Conservation (phyloP, 164 flowering plant species). For the Aristolochia contorta region DNA sequence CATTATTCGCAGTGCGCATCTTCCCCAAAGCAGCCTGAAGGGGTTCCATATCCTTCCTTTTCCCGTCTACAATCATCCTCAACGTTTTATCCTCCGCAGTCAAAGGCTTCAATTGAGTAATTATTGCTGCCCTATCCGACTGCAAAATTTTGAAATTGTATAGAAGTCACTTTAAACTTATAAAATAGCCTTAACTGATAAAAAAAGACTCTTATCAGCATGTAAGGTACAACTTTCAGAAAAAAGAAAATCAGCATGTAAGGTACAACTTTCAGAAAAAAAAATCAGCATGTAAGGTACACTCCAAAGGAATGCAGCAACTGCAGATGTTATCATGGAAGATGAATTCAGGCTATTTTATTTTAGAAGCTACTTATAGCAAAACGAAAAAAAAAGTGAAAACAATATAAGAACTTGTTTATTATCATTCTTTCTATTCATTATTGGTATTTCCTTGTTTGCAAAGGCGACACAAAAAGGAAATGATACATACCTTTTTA, state of each 20-base stretch:
- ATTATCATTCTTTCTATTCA: too few relatives aligned
- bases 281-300: not conserved
- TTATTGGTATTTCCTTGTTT: too few relatives aligned
- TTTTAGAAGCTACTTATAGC: not conserved
- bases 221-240: not conserved
- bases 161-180: not conserved
- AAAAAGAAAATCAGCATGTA: too few relatives aligned
- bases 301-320: not conserved
- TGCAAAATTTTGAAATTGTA: constrained; percentile 15
- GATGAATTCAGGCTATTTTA: not conserved
- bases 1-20: constrained; percentile 44
- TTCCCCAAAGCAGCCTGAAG: constrained; percentile 69
- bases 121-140: constrained; percentile 46
- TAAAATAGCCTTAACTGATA: too few relatives aligned
- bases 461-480: not conserved
- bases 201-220: too few relatives aligned
- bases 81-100: constrained; percentile 39
- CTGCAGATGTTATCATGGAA: not conserved
- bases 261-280: too few relatives aligned
- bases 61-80: constrained; percentile 37
- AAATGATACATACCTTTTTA: constrained; percentile 44
- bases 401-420: not conserved
- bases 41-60: constrained; percentile 74
- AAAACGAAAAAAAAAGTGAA: not conserved
- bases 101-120: constrained; percentile 40